phyloP scores from a whole-genome alignment of 192 early-diverging fungal genomes.

The Chytriomyces sp. region DNA sequence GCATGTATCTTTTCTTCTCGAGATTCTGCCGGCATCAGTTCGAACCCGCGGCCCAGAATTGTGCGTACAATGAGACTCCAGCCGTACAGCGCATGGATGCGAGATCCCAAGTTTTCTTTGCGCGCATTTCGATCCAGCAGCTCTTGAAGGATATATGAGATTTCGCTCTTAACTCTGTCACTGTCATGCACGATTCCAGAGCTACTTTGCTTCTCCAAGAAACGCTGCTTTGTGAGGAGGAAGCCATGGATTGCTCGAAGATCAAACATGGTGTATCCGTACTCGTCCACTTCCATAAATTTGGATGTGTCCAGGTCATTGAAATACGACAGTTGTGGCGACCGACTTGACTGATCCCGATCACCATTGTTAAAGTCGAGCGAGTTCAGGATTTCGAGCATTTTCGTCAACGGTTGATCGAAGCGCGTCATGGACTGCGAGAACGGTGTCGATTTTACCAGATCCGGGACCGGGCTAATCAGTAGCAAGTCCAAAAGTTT shows the following conservation, averaged over 20 bases:
- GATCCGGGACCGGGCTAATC: slow-evolving; percentile 37
- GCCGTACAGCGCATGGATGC: slow-evolving; percentile 70
- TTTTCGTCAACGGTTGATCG: slow-evolving; percentile 74
- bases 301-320: slow-evolving; percentile 30
- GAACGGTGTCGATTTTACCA: slow-evolving; percentile 8
- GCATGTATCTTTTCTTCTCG: slow-evolving; percentile 68
- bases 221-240: slow-evolving; percentile 45
- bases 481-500: slow-evolving; percentile 57
- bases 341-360: background rate
- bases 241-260: slow-evolving; percentile 68
- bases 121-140: slow-evolving; percentile 76
- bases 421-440: slow-evolving; percentile 10
- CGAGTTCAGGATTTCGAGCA: slow-evolving; percentile 73
- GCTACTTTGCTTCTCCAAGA: slow-evolving; percentile 19
- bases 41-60: slow-evolving; percentile 67
- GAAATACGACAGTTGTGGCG: background rate
- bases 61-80: slow-evolving; percentile 86
- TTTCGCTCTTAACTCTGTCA: slow-evolving; percentile 50
- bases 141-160: slow-evolving; percentile 65
- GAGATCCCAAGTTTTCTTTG: slow-evolving; percentile 71
- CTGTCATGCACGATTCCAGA: slow-evolving; percentile 24
- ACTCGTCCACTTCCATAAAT: slow-evolving; percentile 36
- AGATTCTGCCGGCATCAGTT: slow-evolving; percentile 63
- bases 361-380: slow-evolving; percentile 61
- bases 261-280: slow-evolving; percentile 63